Conservation (phyloP, 441 rosid genomes). For the Sinapis alba region DNA sequence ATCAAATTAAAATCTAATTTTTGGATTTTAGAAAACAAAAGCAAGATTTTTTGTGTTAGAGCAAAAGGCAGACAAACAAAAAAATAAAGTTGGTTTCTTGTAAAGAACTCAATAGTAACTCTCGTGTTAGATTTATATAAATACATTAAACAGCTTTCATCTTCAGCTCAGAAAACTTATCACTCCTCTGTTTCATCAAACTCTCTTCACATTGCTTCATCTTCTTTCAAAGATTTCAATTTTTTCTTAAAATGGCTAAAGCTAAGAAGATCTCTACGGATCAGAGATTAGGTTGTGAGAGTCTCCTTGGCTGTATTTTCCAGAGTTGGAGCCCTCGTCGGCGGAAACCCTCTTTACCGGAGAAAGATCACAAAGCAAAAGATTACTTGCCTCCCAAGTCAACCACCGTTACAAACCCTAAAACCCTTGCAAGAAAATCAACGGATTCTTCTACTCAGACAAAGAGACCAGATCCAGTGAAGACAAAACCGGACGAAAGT, state of each 20-base stretch:
- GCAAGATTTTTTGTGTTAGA: slow-evolving; percentile 5
- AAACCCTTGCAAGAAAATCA: slow-evolving; percentile 31
- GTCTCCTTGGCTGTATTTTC: slow-evolving; percentile 57
- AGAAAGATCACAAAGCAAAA: slow-evolving; percentile 22
- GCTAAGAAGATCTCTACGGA: slow-evolving; percentile 38
- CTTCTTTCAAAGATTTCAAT: slow-evolving; percentile 14
- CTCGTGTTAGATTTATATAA: slow-evolving; percentile 40
- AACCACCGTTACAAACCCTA: slow-evolving; percentile 36
- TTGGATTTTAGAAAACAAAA: slow-evolving; percentile 7
- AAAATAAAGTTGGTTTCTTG: slow-evolving; percentile 61
- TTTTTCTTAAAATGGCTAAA: slow-evolving; percentile 18
- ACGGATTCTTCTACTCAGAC: slow-evolving; percentile 27
- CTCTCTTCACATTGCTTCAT: neutral
- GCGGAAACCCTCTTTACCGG: slow-evolving; percentile 40
- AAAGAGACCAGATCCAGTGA: neutral
- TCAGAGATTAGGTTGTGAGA: slow-evolving; percentile 54
- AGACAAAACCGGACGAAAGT: neutral
- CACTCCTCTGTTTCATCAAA: slow-evolving; percentile 23
- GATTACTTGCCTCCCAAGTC: slow-evolving; percentile 37
- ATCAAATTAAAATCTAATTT: slow-evolving; percentile 35
- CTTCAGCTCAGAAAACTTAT: slow-evolving; percentile 27
- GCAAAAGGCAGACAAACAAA: slow-evolving; percentile 33
- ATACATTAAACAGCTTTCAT: slow-evolving; percentile 47
- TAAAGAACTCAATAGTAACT: slow-evolving; percentile 64
- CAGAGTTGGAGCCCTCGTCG: slow-evolving; percentile 49